Evolutionary conservation across 331 rosid species (phyloP), one percentile per base, ranked within the genome.

Genomic region (Quercus phellos): DNA sequence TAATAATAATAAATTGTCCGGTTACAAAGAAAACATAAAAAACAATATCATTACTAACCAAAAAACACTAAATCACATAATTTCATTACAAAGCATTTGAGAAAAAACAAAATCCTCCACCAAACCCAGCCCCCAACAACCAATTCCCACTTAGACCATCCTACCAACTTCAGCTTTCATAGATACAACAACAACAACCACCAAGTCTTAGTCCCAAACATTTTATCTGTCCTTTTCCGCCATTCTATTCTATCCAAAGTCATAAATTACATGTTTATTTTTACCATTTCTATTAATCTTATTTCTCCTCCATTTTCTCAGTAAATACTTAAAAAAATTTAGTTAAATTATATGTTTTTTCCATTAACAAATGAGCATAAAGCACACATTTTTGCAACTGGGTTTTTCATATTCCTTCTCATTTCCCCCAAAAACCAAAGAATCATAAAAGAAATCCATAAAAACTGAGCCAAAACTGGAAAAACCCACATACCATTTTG

Each of bases 401-500:
- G 78, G 58, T 4, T 74, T 55, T 24, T 46, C 55, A 19, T 13
- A n/a, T 17, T 12, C 26, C 46, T 35, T 46, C 10, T 19, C 46
- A 29, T 32, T 30, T n/a, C 58, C 2, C 11, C 3, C 22, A n/a
- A 43, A 17, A 32, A 17, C 70, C 70, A 43, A 30, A 51, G n/a
- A 13, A 2, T 12, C n/a, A 34, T 64, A 19, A 18, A 46, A 21
- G 35, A 50, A 18, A 38, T 4, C 4, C 35, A 30, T 2, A 18
- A 51, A 56, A 18, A 51, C 30, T 59, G 19, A 3, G 60, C n/a
- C 14, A 30, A 53, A 53, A 18, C 21, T 38, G 11, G 8, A 38
- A 38, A 8, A 29, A 16, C 78, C 56, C 43, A 66, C 76, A 38
- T 84, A 95, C 99, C 98, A 35, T 85, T 85, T 55, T 88, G 99